Conservation (phyloP, 305 asterid genomes). For the Solanum hybrid region DNA sequence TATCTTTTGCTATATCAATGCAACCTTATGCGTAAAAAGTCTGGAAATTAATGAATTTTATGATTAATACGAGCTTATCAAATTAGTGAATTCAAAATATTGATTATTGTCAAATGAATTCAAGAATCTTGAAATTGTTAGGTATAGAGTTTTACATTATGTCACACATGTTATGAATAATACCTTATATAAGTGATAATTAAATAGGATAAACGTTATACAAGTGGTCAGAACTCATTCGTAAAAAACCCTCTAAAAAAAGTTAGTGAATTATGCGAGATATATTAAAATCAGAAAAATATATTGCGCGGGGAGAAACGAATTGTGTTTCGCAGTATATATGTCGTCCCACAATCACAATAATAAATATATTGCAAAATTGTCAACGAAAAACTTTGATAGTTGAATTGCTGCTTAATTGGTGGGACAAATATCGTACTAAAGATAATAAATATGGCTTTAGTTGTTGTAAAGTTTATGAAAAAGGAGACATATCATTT, state of each 20-base stretch:
- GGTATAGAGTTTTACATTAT: too few relatives aligned
- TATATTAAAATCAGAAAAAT: neutral
- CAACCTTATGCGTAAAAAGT: neutral
- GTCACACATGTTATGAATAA: neutral
- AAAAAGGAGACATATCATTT: neutral
- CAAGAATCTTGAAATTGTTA: neutral
- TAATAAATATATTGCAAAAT: neutral
- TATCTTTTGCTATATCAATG: neutral
- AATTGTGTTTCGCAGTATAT: too few relatives aligned
- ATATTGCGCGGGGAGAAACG: rapidly evolving
- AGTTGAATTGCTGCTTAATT: neutral
- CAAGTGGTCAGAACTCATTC: neutral
- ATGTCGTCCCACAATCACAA: neutral
- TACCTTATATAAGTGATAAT: neutral
- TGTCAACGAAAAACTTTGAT: neutral
- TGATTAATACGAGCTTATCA: neutral
- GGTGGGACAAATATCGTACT: neutral
- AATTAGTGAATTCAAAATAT: neutral
- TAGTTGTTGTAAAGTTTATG: neutral
- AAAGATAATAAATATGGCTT: neutral
- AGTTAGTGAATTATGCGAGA: neutral
- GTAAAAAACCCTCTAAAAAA: neutral
- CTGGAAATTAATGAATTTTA: too few relatives aligned
- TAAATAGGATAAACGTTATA: neutral
- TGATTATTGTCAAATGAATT: neutral